Percentiles rank a stretch among this genome's conserved stretches.
Evolutionary conservation across 805 yeast species (phyloP).

Genomic region (Candida boleticola): DNA sequence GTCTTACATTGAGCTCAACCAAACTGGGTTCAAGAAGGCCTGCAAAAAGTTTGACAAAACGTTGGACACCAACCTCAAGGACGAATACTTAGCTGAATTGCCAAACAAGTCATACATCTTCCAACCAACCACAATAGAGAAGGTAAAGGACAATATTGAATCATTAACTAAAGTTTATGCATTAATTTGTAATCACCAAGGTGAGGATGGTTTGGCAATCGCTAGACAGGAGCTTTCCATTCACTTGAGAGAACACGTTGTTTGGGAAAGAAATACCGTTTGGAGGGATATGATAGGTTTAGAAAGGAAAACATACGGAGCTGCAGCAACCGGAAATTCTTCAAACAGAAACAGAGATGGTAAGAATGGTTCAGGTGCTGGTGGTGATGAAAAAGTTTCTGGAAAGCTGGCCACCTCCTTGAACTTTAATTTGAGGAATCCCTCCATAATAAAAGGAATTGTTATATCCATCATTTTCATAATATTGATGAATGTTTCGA

Average conservation of each 20-base stretch:
- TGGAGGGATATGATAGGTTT: slow-evolving; percentile 58
- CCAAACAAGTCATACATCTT: slow-evolving; percentile 42
- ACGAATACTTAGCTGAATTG: slow-evolving; percentile 44
- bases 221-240: slow-evolving; percentile 57
- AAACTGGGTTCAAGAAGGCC: slow-evolving; percentile 53
- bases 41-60: slow-evolving; percentile 54
- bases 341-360: slow-evolving; percentile 16
- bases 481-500: slow-evolving; percentile 23
- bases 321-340: slow-evolving; percentile 29
- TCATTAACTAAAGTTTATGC: slow-evolving; percentile 34
- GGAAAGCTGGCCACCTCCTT: slow-evolving; percentile 12
- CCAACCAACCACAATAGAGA: slow-evolving; percentile 26
- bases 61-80: slow-evolving; percentile 42
- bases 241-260: slow-evolving; percentile 53
- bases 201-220: slow-evolving; percentile 36
- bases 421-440: slow-evolving; percentile 30
- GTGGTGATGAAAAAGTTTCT: slow-evolving; percentile 15
- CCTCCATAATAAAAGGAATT: slow-evolving; percentile 41
- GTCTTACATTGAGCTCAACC: slow-evolving; percentile 50
- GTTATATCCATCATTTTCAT: slow-evolving; percentile 50
- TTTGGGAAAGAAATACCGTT: slow-evolving; percentile 55
- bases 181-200: slow-evolving; percentile 33
- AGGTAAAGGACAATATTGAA: slow-evolving; percentile 31
- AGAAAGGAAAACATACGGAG: slow-evolving; percentile 83
- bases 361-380: slow-evolving; percentile 10